phyloP scores from a whole-genome alignment of 306 rosid genomes.

The Gastrolobium bilobum region DNA sequence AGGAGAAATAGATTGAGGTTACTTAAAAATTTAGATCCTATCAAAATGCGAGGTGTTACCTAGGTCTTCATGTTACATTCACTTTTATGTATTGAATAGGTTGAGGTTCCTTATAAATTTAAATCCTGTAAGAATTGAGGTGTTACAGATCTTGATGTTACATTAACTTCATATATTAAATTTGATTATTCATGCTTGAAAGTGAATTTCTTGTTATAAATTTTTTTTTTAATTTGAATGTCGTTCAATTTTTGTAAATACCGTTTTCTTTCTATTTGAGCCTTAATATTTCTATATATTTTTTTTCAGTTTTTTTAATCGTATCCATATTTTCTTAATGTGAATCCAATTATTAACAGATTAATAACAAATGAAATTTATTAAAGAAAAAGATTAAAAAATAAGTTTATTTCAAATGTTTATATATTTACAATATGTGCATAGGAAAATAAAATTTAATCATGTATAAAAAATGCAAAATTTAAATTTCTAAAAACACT shows the following conservation, averaged over 20 bases:
- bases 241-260: too few relatives aligned
- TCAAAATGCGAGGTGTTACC: slow-evolving; percentile 9
- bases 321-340: background rate
- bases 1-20: background rate
- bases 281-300: background rate
- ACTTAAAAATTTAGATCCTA: background rate
- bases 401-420: too few relatives aligned
- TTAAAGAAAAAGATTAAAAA: background rate
- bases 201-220: background rate
- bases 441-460: too few relatives aligned
- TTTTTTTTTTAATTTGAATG: background rate
- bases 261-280: background rate
- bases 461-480: too few relatives aligned
- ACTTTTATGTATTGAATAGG: background rate
- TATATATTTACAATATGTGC: too few relatives aligned
- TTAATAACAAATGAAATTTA: background rate
- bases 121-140: background rate
- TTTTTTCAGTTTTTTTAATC: background rate
- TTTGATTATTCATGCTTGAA: background rate
- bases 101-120: slow-evolving; percentile 27
- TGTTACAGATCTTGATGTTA: slow-evolving; percentile 20
- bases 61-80: slow-evolving; percentile 14
- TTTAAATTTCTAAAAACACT: too few relatives aligned
- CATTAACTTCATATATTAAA: background rate
- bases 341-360: background rate